These are phyloP conservation scores for Hirschfeldia incana DNA, from an alignment of 345 rosid genomes.

Conservation along the genomic window DNA sequence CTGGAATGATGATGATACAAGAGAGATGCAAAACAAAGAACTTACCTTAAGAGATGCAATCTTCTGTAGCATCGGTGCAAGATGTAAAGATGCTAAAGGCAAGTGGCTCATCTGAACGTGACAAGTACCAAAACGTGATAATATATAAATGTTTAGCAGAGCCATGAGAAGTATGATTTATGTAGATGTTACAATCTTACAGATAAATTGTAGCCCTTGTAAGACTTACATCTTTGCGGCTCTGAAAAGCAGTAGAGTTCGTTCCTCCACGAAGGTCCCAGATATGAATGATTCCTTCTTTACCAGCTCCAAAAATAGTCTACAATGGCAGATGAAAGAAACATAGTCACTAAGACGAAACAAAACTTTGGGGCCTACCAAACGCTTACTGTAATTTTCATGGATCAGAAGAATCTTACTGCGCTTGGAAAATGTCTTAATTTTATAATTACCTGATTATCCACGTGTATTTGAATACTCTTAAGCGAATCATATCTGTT, in stretches of 20 bases:
- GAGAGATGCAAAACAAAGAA: background rate
- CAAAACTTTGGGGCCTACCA: constrained; percentile 17
- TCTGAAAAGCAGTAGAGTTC: constrained; percentile 60
- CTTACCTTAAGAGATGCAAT: constrained; percentile 49
- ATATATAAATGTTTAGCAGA: constrained; percentile 6
- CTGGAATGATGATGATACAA: no score
- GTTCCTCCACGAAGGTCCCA: constrained; percentile 98
- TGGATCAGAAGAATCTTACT: constrained; percentile 16
- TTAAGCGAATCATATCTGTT: constrained; percentile 49
- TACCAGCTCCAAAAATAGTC: constrained; percentile 80
- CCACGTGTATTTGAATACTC: constrained; percentile 60
- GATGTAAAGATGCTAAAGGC: constrained; percentile 59
- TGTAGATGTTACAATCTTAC: background rate
- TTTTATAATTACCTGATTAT: constrained; percentile 65
- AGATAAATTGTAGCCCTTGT: background rate
- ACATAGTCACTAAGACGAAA: background rate
- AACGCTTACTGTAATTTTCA: constrained; percentile 1
- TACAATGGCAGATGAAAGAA: constrained; percentile 36
- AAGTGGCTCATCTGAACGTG: constrained; percentile 51
- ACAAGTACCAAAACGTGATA: constrained; percentile 17
- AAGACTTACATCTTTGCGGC: constrained; percentile 62
- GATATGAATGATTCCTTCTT: constrained; percentile 61
- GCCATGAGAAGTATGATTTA: constrained; percentile 20
- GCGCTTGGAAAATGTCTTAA: constrained; percentile 13
- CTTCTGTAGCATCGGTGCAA: constrained; percentile 66